Conservation (phyloP, 2,329 filamentous ascomycete species). For the Aspergillus texensis region DNA sequence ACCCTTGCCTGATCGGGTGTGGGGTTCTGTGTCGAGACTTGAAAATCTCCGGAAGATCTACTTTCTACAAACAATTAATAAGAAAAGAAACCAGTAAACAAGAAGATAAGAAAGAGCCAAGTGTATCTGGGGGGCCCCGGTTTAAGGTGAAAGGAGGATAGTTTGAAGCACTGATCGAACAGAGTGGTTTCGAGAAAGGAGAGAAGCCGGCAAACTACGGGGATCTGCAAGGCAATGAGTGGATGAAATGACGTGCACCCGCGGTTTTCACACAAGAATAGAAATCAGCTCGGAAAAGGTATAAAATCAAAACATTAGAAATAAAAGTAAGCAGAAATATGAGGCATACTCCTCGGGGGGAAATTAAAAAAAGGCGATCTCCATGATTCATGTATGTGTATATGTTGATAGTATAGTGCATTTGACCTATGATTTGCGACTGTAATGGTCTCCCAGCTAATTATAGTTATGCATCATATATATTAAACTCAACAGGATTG, state of each 20-base stretch:
- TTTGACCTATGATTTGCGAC: background rate
- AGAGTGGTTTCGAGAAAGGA: background rate
- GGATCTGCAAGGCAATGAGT: constrained; percentile 15
- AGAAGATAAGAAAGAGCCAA: background rate
- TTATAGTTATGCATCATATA: background rate
- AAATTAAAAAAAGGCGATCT: background rate
- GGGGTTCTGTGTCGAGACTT: background rate
- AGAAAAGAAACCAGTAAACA: background rate
- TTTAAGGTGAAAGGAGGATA: background rate
- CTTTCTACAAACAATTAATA: background rate
- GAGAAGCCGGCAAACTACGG: constrained; percentile 10
- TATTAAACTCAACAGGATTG: background rate
- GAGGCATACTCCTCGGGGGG: background rate
- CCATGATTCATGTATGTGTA: background rate
- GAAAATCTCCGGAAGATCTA: background rate
- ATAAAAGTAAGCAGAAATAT: background rate
- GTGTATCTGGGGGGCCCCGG: background rate
- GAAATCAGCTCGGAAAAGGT: background rate
- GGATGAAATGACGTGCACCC: constrained; percentile 15
- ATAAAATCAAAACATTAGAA: background rate
- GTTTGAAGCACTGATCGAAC: background rate
- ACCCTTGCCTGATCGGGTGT: constrained; percentile 2
- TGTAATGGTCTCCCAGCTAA: background rate
- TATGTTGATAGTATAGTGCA: background rate
- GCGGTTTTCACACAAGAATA: constrained; percentile 1